Conservation (phyloP, 2,329 filamentous ascomycete species). For the Chaetothyriales sp. region DNA sequence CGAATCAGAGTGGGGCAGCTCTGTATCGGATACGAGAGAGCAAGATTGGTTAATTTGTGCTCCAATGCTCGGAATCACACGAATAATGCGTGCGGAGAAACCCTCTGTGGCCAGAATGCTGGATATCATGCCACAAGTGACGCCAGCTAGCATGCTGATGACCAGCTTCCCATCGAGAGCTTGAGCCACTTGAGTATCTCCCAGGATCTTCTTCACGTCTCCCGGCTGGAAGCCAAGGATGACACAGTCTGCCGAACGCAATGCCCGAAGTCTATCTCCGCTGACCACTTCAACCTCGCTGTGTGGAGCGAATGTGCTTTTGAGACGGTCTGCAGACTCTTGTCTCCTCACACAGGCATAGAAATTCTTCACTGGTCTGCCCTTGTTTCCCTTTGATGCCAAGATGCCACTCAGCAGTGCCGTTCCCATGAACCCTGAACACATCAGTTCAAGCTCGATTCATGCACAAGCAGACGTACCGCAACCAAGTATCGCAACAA, state of each 20-base stretch:
- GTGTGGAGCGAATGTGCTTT: conserved; percentile 20
- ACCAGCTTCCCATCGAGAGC: conserved; percentile 34
- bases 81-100: conserved; percentile 22
- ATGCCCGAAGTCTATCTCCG: background rate
- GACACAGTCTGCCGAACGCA: conserved; percentile 25
- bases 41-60: conserved; percentile 32
- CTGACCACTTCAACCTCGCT: conserved; percentile 26
- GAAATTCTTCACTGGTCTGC: background rate
- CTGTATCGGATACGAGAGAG: conserved; percentile 38
- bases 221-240: conserved; percentile 37
- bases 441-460: background rate
- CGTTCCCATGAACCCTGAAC: background rate
- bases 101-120: conserved; percentile 3
- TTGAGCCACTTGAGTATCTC: conserved; percentile 25
- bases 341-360: conserved; percentile 31
- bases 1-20: conserved; percentile 26
- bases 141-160: conserved; percentile 39
- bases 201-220: conserved; percentile 29
- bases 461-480: background rate
- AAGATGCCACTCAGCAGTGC: background rate
- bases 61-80: conserved; percentile 34
- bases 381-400: background rate
- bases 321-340: conserved; percentile 24
- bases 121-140: conserved; percentile 24
- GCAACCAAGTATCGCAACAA: background rate